Evolutionary conservation across 768 basidiomycete genomes (phyloP).

Genomic region (Daedaleopsis nitida): DNA sequence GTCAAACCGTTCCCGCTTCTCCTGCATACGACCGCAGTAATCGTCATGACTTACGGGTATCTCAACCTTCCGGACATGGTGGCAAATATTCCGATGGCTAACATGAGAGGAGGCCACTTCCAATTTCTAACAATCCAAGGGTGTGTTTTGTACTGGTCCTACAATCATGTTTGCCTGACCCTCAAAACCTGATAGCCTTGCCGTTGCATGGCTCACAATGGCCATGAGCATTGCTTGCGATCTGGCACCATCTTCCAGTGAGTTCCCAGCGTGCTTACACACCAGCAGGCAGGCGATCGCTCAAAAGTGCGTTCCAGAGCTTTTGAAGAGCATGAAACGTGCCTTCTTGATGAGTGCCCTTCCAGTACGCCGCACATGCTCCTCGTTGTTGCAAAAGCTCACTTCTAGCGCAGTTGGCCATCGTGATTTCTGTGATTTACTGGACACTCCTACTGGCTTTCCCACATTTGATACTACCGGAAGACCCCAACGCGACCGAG

Average conservation of each 20-base stretch:
- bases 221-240: constrained; percentile 42
- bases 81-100: constrained; percentile 34
- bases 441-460: constrained; percentile 61
- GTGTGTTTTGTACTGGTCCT: constrained; percentile 36
- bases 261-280: not conserved
- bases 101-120: constrained; percentile 63
- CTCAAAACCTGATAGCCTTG: constrained; percentile 28
- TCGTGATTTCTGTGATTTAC: constrained; percentile 62
- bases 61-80: constrained; percentile 22
- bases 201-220: constrained; percentile 44
- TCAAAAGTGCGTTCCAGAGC: constrained; percentile 29
- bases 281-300: not conserved
- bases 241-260: constrained; percentile 32
- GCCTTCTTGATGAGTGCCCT: constrained; percentile 62
- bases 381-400: not conserved
- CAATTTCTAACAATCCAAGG: constrained; percentile 83
- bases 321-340: constrained; percentile 51
- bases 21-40: constrained; percentile 35
- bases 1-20: constrained; percentile 22
- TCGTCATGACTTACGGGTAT: constrained; percentile 42
- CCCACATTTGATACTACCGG: constrained; percentile 58
- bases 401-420: constrained; percentile 35
- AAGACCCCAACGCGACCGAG: constrained; percentile 24
- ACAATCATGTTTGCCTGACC: not conserved
- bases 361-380: constrained; percentile 48